Base-by-base conservation (phyloP, 2,329 filamentous ascomycete genomes). In the Tolypocladium ophioglossoides region DNA sequence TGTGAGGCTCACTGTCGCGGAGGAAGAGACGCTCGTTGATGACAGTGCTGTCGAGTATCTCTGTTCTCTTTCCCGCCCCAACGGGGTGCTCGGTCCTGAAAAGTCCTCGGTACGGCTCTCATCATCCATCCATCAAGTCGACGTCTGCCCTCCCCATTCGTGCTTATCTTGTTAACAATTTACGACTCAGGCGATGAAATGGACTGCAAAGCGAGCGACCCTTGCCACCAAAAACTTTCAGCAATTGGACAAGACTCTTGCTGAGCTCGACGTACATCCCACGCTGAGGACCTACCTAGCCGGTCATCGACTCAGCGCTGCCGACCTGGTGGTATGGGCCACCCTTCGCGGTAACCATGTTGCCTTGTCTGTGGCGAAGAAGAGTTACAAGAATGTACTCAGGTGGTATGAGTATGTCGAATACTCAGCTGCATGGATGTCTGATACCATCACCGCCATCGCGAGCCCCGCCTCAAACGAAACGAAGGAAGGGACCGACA, bases 391-490 rank as follows among this genome's bases (percentile, higher is more conserved):
- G 50, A 94, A 90, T 68, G 70, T 94, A 50, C 79, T 80, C 55
- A 80, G 90, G 60, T 95, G 90, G 89, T 94, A 89, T 70, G 77
- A 75, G 62, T 94, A 85, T 68, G 76, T 95, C 61, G 87, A 92
- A 67, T 80, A 86, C 62, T 81, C 78, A 27, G 85, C 88, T 68
- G 84, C 85, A 16, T 86, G 87, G 76, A 82, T 86, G 55, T 82
- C 84, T 51, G 76, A 88, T 59, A 10, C 22, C 10, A 27, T 48
- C n/a, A 11, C 3, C 14, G 86, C 88, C 62, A 75, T 77, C 16
- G 75, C 86, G 63, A 84, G 84, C 61, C 79, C 82, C 50, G 80
- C 79, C 22, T 16, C 27, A 14, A 11, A 16, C 44, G 44, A 47
- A 30, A 22, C 6, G 9, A 50, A 50, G 18, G 79, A 80, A 54